Base-by-base conservation (phyloP, 768 basidiomycete genomes). In the Lactarius hengduanensis region DNA sequence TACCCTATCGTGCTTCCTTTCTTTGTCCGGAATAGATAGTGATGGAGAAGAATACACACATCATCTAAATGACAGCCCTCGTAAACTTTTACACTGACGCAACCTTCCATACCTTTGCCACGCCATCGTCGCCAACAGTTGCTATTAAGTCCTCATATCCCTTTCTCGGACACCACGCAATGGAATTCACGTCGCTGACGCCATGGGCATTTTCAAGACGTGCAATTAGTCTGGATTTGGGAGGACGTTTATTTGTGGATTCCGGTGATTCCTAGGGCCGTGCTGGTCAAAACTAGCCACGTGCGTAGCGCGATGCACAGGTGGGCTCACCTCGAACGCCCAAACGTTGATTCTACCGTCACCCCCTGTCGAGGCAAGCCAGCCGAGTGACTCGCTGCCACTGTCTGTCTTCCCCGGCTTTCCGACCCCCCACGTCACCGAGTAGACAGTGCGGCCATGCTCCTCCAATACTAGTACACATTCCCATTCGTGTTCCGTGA, bases 321-420 rank as follows among this genome's bases (percentile, higher is more conserved):
- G 26, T 36, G 28, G 20, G 11, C 75, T 43, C 70, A 89, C 90
- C 67, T 77, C 78, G 38, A 98, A 77, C 67, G 91, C 86, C 89
- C 92, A 96, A 7, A 98, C 78, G 32, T 89, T 83, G 50, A 98
- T 82, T 55, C 78, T 79, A 1, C 96, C 97, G 74, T 99, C 97
- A 0, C 93, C 86, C 0, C 94, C 94, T 2, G 86, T 86, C 63
- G 88, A 92, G 0, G 92, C 94, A 13, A 98, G 74, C 85, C 94
- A 89, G 0, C 96, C 96, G 4, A 95, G 75, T 56, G 76, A 74
- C 9, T 70, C 72, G 11, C 69, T 62, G n/a, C 70, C 76, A 32
- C 73, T 70, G 11, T 72, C 75, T 13, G 75, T 72, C n/a, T 41
- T n/a, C 2, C 65, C 72, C 41, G 68, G 69, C 65, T 67, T 70